A percentile compares a stretch with the other conserved stretches of the same genome.
phyloP scores from a whole-genome alignment of 1,139 yeast species.

The Pichia sp. region DNA sequence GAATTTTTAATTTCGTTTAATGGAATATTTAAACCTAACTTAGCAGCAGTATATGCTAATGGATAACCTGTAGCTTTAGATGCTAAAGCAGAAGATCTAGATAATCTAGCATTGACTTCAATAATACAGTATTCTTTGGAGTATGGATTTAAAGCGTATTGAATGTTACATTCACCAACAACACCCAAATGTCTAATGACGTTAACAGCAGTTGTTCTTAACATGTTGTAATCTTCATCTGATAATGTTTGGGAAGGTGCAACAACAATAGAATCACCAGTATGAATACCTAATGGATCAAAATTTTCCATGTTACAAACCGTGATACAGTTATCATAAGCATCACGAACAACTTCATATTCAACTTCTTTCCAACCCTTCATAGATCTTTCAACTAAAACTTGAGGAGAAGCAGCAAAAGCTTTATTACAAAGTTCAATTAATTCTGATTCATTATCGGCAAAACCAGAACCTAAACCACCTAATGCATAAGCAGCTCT shows the following conservation, averaged over 20 bases:
- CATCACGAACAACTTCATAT: constrained; percentile 98
- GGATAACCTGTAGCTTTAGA: constrained; percentile 99
- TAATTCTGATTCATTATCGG: constrained; percentile 82
- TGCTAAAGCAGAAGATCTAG: constrained; percentile 96
- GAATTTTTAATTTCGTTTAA: constrained; percentile 89
- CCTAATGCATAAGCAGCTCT: constrained; percentile 98
- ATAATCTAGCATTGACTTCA: constrained; percentile 96
- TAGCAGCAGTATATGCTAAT: constrained; percentile 96
- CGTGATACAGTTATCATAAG: constrained; percentile 94
- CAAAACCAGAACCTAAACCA: constrained; percentile 98
- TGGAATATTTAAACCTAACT: constrained; percentile 89
- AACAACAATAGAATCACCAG: constrained; percentile 98
- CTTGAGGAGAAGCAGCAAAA: constrained; percentile 94
- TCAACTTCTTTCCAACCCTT: constrained; percentile 99
- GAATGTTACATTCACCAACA: constrained; percentile 99
- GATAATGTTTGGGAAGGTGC: constrained; percentile 98
- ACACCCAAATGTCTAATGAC: constrained; percentile 97
- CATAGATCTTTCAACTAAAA: constrained; percentile 91
- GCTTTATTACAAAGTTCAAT: constrained; percentile 83
- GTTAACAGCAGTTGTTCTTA: constrained; percentile 95
- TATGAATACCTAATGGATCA: constrained; percentile 97
- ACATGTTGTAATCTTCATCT: constrained; percentile 97
- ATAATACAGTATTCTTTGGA: constrained; percentile 94
- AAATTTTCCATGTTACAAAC: constrained; percentile 99
- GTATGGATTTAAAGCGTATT: constrained; percentile 92